phyloP scores from a whole-genome alignment of 2,329 filamentous ascomycete species.

The Dendrostoma leiphaemia region DNA sequence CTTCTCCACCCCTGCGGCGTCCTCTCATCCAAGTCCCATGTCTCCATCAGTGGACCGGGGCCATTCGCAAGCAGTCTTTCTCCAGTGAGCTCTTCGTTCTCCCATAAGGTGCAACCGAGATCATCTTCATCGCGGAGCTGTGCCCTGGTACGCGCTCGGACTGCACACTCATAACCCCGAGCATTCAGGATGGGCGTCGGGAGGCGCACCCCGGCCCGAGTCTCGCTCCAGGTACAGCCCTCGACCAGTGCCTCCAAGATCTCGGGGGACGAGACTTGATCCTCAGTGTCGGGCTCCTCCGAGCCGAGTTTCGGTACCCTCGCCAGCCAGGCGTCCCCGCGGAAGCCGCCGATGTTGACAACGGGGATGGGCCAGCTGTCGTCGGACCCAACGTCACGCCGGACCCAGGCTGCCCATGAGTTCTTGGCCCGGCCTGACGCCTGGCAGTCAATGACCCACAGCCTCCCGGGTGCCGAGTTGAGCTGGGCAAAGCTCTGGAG shows the following conservation, averaged over 20 bases:
- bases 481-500: not conserved
- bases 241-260: not conserved
- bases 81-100: not conserved
- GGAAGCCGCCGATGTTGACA: slow-evolving; percentile 26
- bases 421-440: not conserved
- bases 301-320: not conserved
- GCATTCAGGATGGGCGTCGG: not conserved
- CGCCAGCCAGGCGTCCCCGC: not conserved
- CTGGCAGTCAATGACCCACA: not conserved
- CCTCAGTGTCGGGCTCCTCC: not conserved
- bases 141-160: not conserved
- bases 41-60: not conserved
- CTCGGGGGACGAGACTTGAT: not conserved
- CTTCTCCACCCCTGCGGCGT: not conserved
- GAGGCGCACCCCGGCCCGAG: not conserved
- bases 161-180: not conserved
- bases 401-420: not conserved
- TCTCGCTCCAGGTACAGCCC: not conserved
- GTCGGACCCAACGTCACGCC: not conserved
- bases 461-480: not conserved
- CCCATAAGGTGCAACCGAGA: not conserved
- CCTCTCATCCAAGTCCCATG: not conserved
- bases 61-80: not conserved
- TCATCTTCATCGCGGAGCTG: not conserved
- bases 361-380: slow-evolving; percentile 9